Conservation (phyloP, 2,329 filamentous ascomycete genomes). For the Monosporascus sp. region DNA sequence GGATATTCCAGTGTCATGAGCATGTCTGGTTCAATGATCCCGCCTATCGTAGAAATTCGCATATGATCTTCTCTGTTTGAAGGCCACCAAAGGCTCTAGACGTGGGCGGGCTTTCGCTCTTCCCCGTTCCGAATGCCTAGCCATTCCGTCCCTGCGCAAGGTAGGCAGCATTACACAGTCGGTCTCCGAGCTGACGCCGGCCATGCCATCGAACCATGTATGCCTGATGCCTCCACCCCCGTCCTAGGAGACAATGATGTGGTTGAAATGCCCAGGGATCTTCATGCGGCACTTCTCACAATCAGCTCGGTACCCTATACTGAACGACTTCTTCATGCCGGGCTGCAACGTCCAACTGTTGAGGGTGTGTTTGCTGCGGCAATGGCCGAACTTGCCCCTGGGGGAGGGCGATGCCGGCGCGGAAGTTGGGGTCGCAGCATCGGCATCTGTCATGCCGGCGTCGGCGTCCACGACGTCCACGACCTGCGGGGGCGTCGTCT, state of each 20-base stretch:
- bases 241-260: slow-evolving; percentile 62
- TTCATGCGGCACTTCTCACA: slow-evolving; percentile 73
- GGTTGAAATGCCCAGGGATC: slow-evolving; percentile 75
- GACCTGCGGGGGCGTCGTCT: slow-evolving; percentile 17
- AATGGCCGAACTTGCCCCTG: slow-evolving; percentile 48
- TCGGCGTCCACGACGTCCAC: slow-evolving; percentile 16
- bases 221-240: slow-evolving; percentile 2
- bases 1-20: slow-evolving; percentile 7
- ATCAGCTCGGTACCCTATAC: slow-evolving; percentile 72
- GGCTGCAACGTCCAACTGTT: slow-evolving; percentile 57
- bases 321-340: slow-evolving; percentile 65
- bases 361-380: slow-evolving; percentile 53
- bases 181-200: background rate
- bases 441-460: slow-evolving; percentile 28
- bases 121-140: background rate
- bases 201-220: slow-evolving; percentile 6
- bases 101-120: background rate
- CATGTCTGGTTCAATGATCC: slow-evolving; percentile 7
- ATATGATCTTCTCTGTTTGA: background rate
- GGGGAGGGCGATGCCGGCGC: slow-evolving; percentile 38
- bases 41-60: background rate
- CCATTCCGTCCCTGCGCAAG: background rate
- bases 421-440: slow-evolving; percentile 25
- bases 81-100: background rate
- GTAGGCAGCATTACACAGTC: background rate